These are phyloP conservation scores for Raphanus sativus DNA, from an alignment of 345 rosid genomes.

Conservation along the genomic window DNA sequence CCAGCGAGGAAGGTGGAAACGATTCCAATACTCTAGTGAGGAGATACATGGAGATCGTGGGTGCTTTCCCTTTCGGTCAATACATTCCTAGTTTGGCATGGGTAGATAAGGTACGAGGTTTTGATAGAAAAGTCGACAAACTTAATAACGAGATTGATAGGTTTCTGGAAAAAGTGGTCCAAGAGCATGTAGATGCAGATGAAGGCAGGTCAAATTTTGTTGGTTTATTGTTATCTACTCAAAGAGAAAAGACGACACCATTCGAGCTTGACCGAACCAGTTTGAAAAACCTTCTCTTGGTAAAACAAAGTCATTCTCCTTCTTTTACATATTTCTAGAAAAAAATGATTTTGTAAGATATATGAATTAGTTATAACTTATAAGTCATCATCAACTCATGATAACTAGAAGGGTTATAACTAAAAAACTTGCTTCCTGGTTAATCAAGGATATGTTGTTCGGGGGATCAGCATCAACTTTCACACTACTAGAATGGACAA, in stretches of 20 bases:
- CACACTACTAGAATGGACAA: background rate
- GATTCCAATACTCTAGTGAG: constrained; percentile 36
- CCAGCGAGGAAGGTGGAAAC: constrained; percentile 22
- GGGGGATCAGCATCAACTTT: constrained; percentile 11
- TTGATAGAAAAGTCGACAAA: constrained; percentile 2
- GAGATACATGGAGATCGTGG: constrained; percentile 36
- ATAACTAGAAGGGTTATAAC: background rate
- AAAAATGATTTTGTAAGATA: background rate
- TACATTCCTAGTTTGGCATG: constrained; percentile 53
- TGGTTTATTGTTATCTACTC: background rate
- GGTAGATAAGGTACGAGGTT: constrained; percentile 35
- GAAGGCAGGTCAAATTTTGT: background rate
- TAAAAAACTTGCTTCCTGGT: background rate
- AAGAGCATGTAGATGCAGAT: constrained; percentile 6
- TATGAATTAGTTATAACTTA: background rate
- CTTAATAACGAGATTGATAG: constrained; percentile 23
- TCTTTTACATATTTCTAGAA: background rate
- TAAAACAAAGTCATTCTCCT: background rate
- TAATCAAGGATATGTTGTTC: background rate
- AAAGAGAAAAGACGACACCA: background rate
- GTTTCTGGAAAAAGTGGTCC: constrained; percentile 19
- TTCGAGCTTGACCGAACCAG: background rate
- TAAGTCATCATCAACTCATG: too few species aligned
- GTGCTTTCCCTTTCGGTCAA: constrained; percentile 41
- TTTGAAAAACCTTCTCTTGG: background rate